Base-by-base conservation (phyloP, 768 basidiomycete species). In the Collybiopsis confluens region DNA sequence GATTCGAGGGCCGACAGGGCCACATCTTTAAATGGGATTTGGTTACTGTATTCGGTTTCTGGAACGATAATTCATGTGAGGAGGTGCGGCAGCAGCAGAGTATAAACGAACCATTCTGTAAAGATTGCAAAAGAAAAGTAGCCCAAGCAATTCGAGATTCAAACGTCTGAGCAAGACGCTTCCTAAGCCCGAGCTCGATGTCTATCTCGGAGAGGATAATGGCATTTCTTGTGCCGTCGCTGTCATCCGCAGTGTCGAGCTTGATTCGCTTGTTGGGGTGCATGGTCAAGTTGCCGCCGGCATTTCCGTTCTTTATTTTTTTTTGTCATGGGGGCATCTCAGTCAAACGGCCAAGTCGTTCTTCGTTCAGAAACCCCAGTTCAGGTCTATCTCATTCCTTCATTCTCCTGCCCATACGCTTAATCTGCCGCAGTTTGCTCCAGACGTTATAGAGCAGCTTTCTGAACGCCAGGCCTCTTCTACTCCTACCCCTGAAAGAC, bases 401-500 rank as follows among this genome's bases (percentile, higher is more conserved):
- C 40, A 47, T 62, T 24, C 51, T 58, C 20, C 48, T 61, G 21
- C 24, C 30, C 28, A 47, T 49, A 5, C 45, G 52, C 30, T 54
- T 43, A 51, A 18, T 45, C 26, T 42, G 11, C 35, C 37, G 48
- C 60, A 94, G 91, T 90, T 95, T 71, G 88, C 88, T n/a, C 81
- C 81, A 44, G 82, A 87, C 67, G 82, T 95, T 54, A 83, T 94
- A 64, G 82, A 87, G 73, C 82, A 86, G 54, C 85, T 94, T 57
- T 76, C 83, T 18, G 85, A 90, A 70, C 73, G 78, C 55, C 66
- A 79, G 33, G 77, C 81, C 40, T 75, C 84, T 1, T 70, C 85
- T 9, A 76, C 76, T 45, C 81, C 83, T 2, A 74, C 81, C 13
- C 77, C 83, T 9, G 82, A 83, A 56, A 83, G 88, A 37, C 92